Evolutionary conservation across 306 rosid species (phyloP), one percentile per base, ranked within the genome.

Genomic region (Begonia masoniana): DNA sequence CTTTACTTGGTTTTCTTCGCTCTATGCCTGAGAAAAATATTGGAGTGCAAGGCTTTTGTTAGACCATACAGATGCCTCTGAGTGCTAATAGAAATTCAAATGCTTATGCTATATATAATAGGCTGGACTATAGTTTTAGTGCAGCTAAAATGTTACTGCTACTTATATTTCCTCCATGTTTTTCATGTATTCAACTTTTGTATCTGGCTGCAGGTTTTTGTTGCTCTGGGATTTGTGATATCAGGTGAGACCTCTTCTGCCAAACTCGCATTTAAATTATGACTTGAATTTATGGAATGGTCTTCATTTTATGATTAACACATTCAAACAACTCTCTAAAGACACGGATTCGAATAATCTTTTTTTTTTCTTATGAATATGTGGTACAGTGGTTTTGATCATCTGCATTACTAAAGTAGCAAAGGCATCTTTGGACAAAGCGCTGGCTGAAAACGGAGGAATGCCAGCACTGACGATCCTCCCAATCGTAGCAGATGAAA

Each of bases 341-440:
- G n/a, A n/a, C n/a, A n/a, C n/a, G n/a, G 46, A 31, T 36, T 21
- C 41, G 2, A 23, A 26, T 35, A 43, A 23, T 26, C 26, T 9
- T 19, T 21, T 26, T 56, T 53, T 68, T 56, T 35, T 24, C 31
- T 2, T 24, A 4, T 2, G 4, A 68, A 48, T 57, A 64, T 65
- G 41, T 63, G 55, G 14, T 51, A 74, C 88, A 91, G 96, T 77
- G 73, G 62, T 86, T 71, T 51, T 83, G 46, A 71, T 91, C 71
- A 35, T 78, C 58, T 78, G 91, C 43, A 85, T 86, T 15, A 91
- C 92, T 13, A 85, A 60, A 79, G 82, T 85, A 41, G 95, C 96
- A 61, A 85, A 77, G 84, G 61, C 77, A 10, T 80, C 99, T 43
- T 71, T 86, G 62, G 92, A 85, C 13, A 77, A 78, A 61, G 92